Conservation (phyloP, 306 rosid species). For the Acacia crassicarpa region DNA sequence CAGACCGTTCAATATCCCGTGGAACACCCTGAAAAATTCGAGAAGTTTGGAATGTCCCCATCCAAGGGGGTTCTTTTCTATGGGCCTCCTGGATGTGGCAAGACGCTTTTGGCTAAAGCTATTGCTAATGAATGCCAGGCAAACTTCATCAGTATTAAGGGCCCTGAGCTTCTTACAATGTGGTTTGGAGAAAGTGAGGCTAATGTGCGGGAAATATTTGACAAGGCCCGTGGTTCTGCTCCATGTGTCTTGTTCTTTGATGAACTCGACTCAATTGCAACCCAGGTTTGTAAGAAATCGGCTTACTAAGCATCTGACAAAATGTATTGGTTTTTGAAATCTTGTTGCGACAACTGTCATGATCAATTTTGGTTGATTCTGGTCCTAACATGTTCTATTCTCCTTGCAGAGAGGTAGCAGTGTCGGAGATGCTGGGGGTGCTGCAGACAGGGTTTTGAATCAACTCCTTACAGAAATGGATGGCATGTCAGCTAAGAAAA, state of each 20-base stretch:
- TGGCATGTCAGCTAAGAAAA: conserved; percentile 75
- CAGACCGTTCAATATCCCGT: conserved; percentile 85
- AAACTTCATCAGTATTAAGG: conserved; percentile 8
- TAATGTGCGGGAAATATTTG: conserved; percentile 16
- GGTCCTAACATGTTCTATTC: background rate
- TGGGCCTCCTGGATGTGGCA: conserved; percentile 43
- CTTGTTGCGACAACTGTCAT: background rate
- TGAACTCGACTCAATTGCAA: conserved; percentile 19
- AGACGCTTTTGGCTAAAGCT: conserved; percentile 19
- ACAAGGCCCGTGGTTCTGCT: conserved; percentile 17
- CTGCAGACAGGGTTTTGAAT: conserved; percentile 76
- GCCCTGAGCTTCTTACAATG: conserved; percentile 18
- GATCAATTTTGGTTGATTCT: background rate
- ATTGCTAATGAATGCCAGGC: conserved; percentile 47
- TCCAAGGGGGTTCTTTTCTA: conserved; percentile 36
- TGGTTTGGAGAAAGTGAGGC: conserved; percentile 26
- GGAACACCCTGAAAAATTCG: conserved; percentile 53
- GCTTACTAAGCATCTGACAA: background rate
- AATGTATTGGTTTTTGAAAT: background rate
- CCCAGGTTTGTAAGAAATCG: background rate
- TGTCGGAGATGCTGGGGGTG: conserved; percentile 86
- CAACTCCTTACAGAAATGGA: conserved; percentile 81
- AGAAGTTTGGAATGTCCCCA: conserved; percentile 16
- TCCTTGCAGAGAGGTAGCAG: conserved; percentile 66
- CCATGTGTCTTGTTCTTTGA: conserved; percentile 22